phyloP scores from a whole-genome alignment of 306 rosid species.

The Echinosophora koreensis region DNA sequence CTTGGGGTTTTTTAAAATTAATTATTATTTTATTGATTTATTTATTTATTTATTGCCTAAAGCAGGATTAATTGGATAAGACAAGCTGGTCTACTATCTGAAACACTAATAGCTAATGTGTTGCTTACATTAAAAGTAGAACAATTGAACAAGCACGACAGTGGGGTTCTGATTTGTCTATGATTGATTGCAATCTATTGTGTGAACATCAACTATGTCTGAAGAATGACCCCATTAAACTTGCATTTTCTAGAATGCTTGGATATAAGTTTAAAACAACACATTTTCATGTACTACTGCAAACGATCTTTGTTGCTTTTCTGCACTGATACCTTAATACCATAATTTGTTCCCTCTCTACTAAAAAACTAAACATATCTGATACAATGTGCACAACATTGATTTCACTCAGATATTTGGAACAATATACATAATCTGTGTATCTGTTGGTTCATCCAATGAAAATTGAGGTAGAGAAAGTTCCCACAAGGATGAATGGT shows the following conservation, averaged over 20 bases:
- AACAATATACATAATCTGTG: slow-evolving; percentile 15
- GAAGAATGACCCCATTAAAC: neutral
- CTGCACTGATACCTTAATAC: neutral
- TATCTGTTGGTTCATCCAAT: neutral
- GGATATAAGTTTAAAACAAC: neutral
- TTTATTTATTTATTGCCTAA: too few relatives aligned
- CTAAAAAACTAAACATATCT: neutral
- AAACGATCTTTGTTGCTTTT: neutral
- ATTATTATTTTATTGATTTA: too few relatives aligned
- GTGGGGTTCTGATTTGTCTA: neutral
- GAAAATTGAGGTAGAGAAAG: neutral
- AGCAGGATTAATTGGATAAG: neutral
- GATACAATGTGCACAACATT: neutral
- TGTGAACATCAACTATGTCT: neutral
- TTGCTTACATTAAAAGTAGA: neutral
- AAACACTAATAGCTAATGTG: neutral
- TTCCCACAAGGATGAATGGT: neutral
- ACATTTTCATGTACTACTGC: neutral
- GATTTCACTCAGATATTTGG: slow-evolving; percentile 7
- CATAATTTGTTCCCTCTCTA: neutral
- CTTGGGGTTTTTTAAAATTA: too few relatives aligned
- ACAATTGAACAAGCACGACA: neutral
- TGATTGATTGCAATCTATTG: neutral
- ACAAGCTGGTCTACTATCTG: neutral
- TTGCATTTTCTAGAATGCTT: neutral